Evolutionary conservation across 1,284 basidiomycete genomes (phyloP).

Genomic region (Chondrostereum purpureum): DNA sequence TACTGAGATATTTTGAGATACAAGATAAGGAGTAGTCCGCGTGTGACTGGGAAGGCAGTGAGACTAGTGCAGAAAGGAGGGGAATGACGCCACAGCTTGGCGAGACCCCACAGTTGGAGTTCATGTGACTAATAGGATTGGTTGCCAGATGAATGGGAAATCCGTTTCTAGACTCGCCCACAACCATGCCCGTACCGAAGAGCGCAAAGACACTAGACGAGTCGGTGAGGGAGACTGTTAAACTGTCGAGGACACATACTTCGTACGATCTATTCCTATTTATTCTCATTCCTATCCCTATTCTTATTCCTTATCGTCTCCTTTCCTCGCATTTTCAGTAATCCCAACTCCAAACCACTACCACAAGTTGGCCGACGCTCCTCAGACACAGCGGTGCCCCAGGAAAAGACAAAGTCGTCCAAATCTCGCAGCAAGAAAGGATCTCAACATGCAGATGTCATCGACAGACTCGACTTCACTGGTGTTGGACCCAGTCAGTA

Average conservation of each 20-base stretch:
- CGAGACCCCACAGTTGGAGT: background rate
- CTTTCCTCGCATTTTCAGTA: constrained; percentile 13
- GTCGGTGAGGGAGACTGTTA: constrained; percentile 61
- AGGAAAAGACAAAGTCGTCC: constrained; percentile 47
- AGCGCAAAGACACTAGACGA: constrained; percentile 40
- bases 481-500: constrained; percentile 70
- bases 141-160: constrained; percentile 2
- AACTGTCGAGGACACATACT: background rate
- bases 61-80: background rate
- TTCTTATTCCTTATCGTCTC: constrained; percentile 12
- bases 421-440: constrained; percentile 56
- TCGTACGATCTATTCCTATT: too few species aligned
- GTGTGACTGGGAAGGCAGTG: too few species aligned
- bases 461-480: constrained; percentile 58
- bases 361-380: constrained; percentile 50
- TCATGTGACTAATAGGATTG: constrained; percentile 3
- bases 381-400: constrained; percentile 50
- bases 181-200: constrained; percentile 28
- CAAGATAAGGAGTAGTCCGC: too few species aligned
- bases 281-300: constrained; percentile 16
- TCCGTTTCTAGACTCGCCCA: constrained; percentile 6
- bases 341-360: constrained; percentile 18
- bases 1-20: too few species aligned
- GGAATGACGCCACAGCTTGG: background rate
- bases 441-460: constrained; percentile 61